Base-by-base conservation (phyloP, 2,329 filamentous ascomycete genomes). In the Chalara sp. region DNA sequence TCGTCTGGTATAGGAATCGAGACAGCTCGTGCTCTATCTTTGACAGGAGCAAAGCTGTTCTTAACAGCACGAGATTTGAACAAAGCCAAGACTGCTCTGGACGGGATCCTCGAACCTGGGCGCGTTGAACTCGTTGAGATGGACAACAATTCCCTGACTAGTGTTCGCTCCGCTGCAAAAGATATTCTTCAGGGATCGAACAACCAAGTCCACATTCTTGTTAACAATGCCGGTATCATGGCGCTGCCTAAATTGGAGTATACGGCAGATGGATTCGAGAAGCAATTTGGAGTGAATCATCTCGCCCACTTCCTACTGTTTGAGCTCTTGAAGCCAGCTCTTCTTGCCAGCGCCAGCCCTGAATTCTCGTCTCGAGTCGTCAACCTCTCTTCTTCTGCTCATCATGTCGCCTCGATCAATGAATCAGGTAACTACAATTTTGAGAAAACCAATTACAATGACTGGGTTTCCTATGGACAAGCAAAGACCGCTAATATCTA, bases 301-400 rank as follows among this genome's bases (percentile, higher is more conserved):
- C 65, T 81, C 5, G 68, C 64, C 13, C 73, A 79, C 55, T 80
- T 79, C 63, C 68, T 78, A 0, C 68, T 80, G 13, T 74, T 76
- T 57, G 62, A 74, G 32, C 68, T 78, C 2, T 66, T 80, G 21
- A 72, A 72, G 21, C 60, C 67, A 0, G 58, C 67, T 0, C 60
- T 80, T 7, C 59, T 78, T 0, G 56, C 65, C 0, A 66, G 67
- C 3, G 56, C 66, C 2, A 71, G 68, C 0, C 61, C 70, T 0
- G 53, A 57, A 0, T 74, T 72, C 50, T 60, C 68, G 6, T 75
- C 71, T 0, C 69, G 77, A 1, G 71, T 79, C 2, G 65, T 81
- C 43, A 61, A 64, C 0, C 59, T 78, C 1, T 65, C 72, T 0
- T 74, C 71, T 2, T 55, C 66, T 1, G 73, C 57, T 1, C 76